phyloP scores from a whole-genome alignment of 768 basidiomycete species.

The Xerocomus brunneocitrinus region DNA sequence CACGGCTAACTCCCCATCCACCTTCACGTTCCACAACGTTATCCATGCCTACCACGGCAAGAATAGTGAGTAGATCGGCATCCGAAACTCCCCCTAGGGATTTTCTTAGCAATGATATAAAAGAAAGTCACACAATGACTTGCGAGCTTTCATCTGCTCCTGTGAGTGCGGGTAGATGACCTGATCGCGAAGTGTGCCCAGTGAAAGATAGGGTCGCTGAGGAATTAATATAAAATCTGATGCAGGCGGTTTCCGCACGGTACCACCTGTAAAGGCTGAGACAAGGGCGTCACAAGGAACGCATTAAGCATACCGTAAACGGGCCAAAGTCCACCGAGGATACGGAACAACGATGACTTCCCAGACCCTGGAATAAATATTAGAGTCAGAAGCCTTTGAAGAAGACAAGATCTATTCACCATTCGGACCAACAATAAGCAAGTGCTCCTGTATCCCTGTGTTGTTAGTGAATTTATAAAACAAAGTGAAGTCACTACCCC shows the following conservation, averaged over 20 bases:
- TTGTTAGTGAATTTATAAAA: neutral
- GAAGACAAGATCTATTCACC: constrained; percentile 40
- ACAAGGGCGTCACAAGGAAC: neutral
- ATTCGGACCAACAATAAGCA: constrained; percentile 93
- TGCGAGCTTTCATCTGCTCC: constrained; percentile 73
- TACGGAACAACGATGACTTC: constrained; percentile 92
- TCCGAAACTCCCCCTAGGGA: constrained; percentile 69
- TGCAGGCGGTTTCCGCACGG: constrained; percentile 85
- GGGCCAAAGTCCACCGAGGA: constrained; percentile 95
- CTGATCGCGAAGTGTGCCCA: constrained; percentile 93
- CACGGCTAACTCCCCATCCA: constrained; percentile 87
- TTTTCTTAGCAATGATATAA: constrained; percentile 4
- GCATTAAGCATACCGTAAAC: constrained; percentile 40
- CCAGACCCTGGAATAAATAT: constrained; percentile 55
- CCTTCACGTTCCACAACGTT: constrained; percentile 88
- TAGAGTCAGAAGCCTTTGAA: neutral
- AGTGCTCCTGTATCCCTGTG: constrained; percentile 58
- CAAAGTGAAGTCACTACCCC: constrained; percentile 46
- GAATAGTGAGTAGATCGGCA: constrained; percentile 61
- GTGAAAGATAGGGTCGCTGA: constrained; percentile 90
- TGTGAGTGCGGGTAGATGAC: constrained; percentile 91
- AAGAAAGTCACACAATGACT: constrained; percentile 24
- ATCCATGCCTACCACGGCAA: constrained; percentile 80
- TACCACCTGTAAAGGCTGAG: constrained; percentile 44
- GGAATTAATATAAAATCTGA: constrained; percentile 92